Base-by-base conservation (phyloP, 495 filamentous ascomycete genomes). In the Penicillium angulare region DNA sequence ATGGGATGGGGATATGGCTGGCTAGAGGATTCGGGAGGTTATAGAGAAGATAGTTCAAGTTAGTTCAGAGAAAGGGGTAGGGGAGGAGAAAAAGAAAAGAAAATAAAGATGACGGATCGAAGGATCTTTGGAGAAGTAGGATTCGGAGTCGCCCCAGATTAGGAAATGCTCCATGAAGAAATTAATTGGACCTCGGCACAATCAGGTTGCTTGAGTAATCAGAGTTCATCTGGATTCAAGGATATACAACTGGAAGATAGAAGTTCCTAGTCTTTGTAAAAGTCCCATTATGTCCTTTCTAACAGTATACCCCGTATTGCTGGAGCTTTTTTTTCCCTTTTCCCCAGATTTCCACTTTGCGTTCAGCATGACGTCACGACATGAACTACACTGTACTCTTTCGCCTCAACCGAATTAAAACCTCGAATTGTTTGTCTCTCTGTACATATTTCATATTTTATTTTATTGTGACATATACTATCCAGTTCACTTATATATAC, bases 101-200 rank as follows among this genome's bases (percentile, higher is more conserved):
- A 42, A 18, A 31, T 40, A 29, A 42, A 22, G 24, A 4, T 29
- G 48, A 20, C 12, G 23, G 10, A 20, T 2, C 35, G 42, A 13
- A 49, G 22, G 31, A 33, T 32, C 20, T 32, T 23, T 47, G 34
- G 36, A 49, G 29, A 47, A 29, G 27, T 29, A 29, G 4, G 34
- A 39, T 27, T 52, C 62, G 62, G 62, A 63, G 62, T 40, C 34
- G 34, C 50, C 57, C 61, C 62, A 56, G 41, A 65, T 63, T 65
- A 56, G 62, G 62, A 55, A 65, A 60, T 56, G 62, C 56, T 57
- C 62, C 59, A 54, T 39, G 22, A 13, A 9, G 7, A 38, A 2
- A 34, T 31, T 20, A 15, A 38, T 43, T 57, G 56, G 49, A 51
- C 62, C 62, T 63, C 59, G 62, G 62, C 51, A 36, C 47, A n/a